Evolutionary conservation across 169 alveolate species (phyloP).

Genomic region (Plasmodium cynomolgi): DNA sequence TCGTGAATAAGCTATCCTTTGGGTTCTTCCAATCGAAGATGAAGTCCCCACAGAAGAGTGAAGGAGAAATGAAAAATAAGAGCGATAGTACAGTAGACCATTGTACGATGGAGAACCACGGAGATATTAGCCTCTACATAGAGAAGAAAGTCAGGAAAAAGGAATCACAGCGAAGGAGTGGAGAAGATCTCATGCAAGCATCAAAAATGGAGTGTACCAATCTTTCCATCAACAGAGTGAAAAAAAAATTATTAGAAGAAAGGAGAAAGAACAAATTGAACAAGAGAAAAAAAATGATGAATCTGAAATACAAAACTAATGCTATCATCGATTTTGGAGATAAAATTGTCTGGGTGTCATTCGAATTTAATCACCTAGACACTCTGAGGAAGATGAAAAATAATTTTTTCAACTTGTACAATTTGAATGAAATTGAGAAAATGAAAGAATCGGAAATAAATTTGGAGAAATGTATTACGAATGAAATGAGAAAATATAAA

Average conservation of each 20-base stretch:
- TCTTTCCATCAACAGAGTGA: slow-evolving; percentile 18
- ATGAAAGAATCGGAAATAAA: slow-evolving; percentile 13
- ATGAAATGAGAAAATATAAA: slow-evolving; percentile 61
- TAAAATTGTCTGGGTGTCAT: slow-evolving; percentile 58
- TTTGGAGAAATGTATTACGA: slow-evolving; percentile 10
- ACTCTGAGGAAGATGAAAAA: slow-evolving; percentile 12
- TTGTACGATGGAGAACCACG: not conserved
- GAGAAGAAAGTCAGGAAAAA: slow-evolving; percentile 17
- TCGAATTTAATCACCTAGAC: slow-evolving; percentile 57
- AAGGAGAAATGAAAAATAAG: not conserved
- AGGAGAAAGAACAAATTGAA: not conserved
- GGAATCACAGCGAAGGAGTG: not conserved
- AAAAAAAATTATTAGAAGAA: slow-evolving; percentile 5
- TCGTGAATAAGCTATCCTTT: not conserved
- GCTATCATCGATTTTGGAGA: slow-evolving; percentile 62
- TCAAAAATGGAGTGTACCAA: not conserved
- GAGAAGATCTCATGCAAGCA: not conserved
- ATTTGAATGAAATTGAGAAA: not conserved
- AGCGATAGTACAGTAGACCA: not conserved
- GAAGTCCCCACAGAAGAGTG: not conserved
- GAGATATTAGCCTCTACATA: slow-evolving; percentile 25
- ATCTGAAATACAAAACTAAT: slow-evolving; percentile 54
- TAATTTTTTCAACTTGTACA: not conserved
- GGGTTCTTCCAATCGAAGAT: not conserved
- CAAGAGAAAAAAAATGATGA: not conserved